Percentiles rank a stretch among this genome's conserved stretches.
phyloP scores from a whole-genome alignment of 768 basidiomycete genomes.

The Termitomyces sp. region DNA sequence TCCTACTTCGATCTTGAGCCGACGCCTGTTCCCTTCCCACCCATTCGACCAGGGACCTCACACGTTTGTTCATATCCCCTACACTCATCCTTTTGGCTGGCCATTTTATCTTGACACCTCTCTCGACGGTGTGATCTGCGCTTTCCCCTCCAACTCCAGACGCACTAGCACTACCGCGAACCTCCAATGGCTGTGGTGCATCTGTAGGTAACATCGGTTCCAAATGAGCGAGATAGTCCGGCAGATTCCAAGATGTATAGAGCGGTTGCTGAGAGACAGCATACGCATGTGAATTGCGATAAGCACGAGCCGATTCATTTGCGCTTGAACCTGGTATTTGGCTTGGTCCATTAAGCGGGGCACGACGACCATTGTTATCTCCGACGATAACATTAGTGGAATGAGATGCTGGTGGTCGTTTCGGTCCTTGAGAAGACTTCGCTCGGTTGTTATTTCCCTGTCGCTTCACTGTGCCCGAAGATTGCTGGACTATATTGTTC shows the following conservation, averaged over 20 bases:
- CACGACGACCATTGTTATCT: slow-evolving; percentile 46
- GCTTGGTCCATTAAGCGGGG: slow-evolving; percentile 33
- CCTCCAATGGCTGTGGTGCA: slow-evolving; percentile 67
- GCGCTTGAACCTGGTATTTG: slow-evolving; percentile 30
- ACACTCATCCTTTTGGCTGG: slow-evolving; percentile 92
- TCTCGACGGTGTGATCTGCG: slow-evolving; percentile 57
- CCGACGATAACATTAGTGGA: slow-evolving; percentile 23
- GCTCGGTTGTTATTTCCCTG: slow-evolving; percentile 29
- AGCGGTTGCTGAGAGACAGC: slow-evolving; percentile 74
- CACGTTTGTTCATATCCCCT: slow-evolving; percentile 96
- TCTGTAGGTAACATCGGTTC: slow-evolving; percentile 77
- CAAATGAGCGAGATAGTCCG: slow-evolving; percentile 89
- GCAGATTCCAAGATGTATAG: slow-evolving; percentile 84
- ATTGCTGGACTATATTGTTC: slow-evolving; percentile 1
- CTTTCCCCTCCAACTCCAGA: slow-evolving; percentile 38
- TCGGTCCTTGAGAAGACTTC: slow-evolving; percentile 35
- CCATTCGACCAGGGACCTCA: slow-evolving; percentile 86
- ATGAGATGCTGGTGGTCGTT: slow-evolving; percentile 31
- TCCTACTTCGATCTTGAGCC: slow-evolving; percentile 62
- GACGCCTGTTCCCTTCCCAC: slow-evolving; percentile 85
- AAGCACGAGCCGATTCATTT: slow-evolving; percentile 55
- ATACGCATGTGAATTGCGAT: slow-evolving; percentile 76
- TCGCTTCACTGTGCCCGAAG: slow-evolving; percentile 24
- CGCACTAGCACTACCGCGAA: slow-evolving; percentile 36
- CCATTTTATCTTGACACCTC: slow-evolving; percentile 88